phyloP scores from a whole-genome alignment of 495 filamentous ascomycete species.

The Hyaloscypha finlandica region DNA sequence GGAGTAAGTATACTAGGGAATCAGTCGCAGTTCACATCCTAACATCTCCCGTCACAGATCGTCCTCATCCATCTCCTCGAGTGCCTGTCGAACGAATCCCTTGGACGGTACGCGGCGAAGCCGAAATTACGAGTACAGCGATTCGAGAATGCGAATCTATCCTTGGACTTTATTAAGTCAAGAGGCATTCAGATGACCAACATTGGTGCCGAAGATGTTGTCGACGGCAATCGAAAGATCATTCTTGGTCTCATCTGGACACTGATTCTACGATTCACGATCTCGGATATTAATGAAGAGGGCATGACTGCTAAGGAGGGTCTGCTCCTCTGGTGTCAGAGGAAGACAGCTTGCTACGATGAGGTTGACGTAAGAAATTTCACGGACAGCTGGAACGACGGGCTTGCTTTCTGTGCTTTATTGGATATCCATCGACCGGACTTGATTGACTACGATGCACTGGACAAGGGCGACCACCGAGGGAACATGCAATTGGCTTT shows the following conservation, averaged over 20 bases:
- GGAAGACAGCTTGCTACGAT: slow-evolving; percentile 97
- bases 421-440: slow-evolving; percentile 97
- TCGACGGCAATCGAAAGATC: slow-evolving; percentile 97
- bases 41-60: slow-evolving; percentile 56
- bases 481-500: slow-evolving; percentile 98
- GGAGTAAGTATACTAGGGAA: slow-evolving; percentile 61
- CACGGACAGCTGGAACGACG: slow-evolving; percentile 94
- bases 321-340: slow-evolving; percentile 92
- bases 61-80: slow-evolving; percentile 95
- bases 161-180: slow-evolving; percentile 88
- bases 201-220: slow-evolving; percentile 97
- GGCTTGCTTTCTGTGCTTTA: slow-evolving; percentile 92
- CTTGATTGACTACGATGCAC: slow-evolving; percentile 89
- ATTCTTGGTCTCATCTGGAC: slow-evolving; percentile 98
- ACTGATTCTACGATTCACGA: slow-evolving; percentile 94
- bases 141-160: slow-evolving; percentile 98
- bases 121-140: slow-evolving; percentile 95
- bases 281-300: slow-evolving; percentile 97
- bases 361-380: slow-evolving; percentile 95
- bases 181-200: slow-evolving; percentile 96
- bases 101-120: slow-evolving; percentile 93
- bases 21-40: slow-evolving; percentile 5
- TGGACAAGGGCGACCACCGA: slow-evolving; percentile 92
- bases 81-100: slow-evolving; percentile 87
- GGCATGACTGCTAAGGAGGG: slow-evolving; percentile 98